Conservation (phyloP, 202 grass and related monocot species). For the Digitaria exilis region DNA sequence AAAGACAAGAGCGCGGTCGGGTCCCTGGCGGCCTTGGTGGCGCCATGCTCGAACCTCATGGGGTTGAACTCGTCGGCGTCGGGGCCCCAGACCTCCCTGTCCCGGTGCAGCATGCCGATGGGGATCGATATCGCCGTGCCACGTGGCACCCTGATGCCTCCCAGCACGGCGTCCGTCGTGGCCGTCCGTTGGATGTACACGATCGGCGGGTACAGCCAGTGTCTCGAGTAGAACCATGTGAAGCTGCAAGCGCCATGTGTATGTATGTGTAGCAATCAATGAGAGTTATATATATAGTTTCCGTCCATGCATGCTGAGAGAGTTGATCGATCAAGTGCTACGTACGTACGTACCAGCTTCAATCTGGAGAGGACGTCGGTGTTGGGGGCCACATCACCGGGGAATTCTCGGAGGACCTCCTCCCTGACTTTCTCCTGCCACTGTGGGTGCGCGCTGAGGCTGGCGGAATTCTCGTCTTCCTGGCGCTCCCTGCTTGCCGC, state of each 20-base stretch:
- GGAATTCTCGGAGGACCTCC: constrained; percentile 43
- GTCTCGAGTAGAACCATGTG: constrained; percentile 41
- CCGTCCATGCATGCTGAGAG: no score
- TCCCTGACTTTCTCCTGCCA: constrained; percentile 52
- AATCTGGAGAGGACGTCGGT: constrained; percentile 37
- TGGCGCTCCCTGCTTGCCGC: neutral
- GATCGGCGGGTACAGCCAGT: constrained; percentile 13
- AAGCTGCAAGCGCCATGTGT: constrained; percentile 5
- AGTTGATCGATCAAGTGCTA: no score
- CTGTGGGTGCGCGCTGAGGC: constrained; percentile 36
- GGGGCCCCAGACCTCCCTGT: constrained; percentile 39
- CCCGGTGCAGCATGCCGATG: constrained; percentile 24
- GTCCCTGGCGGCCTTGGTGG: constrained; percentile 13
- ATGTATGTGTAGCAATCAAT: no score
- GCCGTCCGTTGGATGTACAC: constrained; percentile 22
- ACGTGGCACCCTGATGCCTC: neutral
- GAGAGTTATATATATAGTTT: no score
- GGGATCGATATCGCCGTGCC: constrained; percentile 16
- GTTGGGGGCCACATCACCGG: neutral
- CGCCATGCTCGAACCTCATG: constrained; percentile 27
- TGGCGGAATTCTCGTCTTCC: no score
- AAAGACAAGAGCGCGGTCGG: constrained; percentile 37
- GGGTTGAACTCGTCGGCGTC: constrained; percentile 47
- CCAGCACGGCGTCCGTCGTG: neutral
- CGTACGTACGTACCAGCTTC: constrained; percentile 29